Evolutionary conservation across 2,329 filamentous ascomycete genomes (phyloP).

Genomic region (Neofusicoccum sp.): DNA sequence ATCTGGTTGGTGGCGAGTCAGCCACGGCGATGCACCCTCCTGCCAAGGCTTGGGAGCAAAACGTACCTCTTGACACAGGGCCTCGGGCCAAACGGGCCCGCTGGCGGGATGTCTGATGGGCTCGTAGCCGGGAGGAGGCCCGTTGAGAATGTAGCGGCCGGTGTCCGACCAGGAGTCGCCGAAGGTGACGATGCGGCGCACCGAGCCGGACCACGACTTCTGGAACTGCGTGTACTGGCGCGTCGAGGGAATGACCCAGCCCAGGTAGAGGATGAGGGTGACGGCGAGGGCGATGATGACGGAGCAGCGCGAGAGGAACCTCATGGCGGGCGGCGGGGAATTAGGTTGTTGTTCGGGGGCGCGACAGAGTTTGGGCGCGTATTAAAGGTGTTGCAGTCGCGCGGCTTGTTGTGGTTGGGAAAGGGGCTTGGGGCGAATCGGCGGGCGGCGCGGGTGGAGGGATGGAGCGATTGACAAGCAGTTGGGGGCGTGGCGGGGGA

Average conservation of each 20-base stretch:
- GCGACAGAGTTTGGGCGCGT: neutral
- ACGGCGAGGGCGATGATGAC: constrained; percentile 27
- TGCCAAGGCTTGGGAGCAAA: neutral
- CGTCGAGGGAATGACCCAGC: constrained; percentile 30
- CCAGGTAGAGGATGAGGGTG: constrained; percentile 31
- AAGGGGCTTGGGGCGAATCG: neutral
- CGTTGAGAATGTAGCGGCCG: constrained; percentile 34
- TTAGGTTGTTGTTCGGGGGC: neutral
- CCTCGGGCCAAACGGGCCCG: constrained; percentile 38
- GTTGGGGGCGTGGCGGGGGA: constrained; percentile 13
- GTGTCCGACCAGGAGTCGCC: constrained; percentile 41
- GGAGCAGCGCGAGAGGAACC: constrained; percentile 33
- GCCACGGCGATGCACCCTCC: constrained; percentile 2
- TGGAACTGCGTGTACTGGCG: constrained; percentile 29
- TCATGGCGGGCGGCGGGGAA: constrained; percentile 25
- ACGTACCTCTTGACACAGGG: constrained; percentile 35
- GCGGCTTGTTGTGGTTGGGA: constrained; percentile 8
- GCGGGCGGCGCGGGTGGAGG: neutral
- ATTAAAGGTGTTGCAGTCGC: constrained; percentile 1
- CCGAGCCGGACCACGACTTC: constrained; percentile 20
- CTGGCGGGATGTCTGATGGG: constrained; percentile 29
- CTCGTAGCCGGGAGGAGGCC: constrained; percentile 27
- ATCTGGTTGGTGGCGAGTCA: constrained; percentile 24
- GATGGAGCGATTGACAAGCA: constrained; percentile 17
- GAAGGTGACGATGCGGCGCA: constrained; percentile 37